Percentiles rank a stretch among this genome's conserved stretches.
These are phyloP conservation scores for Salix koriyanagi DNA, from an alignment of 345 rosid genomes.

Conservation along the genomic window DNA sequence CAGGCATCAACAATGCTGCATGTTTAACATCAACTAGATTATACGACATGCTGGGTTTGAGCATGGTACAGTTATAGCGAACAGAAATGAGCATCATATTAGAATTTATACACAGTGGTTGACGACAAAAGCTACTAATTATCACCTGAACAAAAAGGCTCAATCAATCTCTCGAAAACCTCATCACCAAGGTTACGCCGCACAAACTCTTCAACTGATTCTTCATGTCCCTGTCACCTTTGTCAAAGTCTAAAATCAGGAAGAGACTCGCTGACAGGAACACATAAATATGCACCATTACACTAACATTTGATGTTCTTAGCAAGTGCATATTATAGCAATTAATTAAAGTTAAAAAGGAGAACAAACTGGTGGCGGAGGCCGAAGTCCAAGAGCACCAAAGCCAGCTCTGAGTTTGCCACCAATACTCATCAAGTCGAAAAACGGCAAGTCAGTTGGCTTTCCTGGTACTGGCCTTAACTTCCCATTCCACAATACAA, in stretches of 20 bases:
- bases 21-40: neutral
- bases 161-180: constrained; percentile 89
- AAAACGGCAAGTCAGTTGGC: constrained; percentile 64
- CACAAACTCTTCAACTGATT: constrained; percentile 92
- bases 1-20: neutral
- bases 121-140: neutral
- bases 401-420: constrained; percentile 87
- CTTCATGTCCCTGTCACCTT: constrained; percentile 94
- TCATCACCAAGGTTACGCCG: constrained; percentile 88
- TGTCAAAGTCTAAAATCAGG: constrained; percentile 50
- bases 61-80: neutral
- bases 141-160: constrained; percentile 95
- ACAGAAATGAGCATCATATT: neutral
- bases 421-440: constrained; percentile 81
- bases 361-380: constrained; percentile 84
- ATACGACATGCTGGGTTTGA: neutral
- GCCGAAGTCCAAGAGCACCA: constrained; percentile 83
- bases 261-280: constrained; percentile 27
- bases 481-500: constrained; percentile 82
- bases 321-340: neutral
- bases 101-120: neutral
- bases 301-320: neutral
- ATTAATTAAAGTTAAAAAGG: constrained; percentile 9
- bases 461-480: constrained; percentile 86
- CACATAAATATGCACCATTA: neutral